These are phyloP conservation scores for Trametes elegans DNA, from an alignment of 768 basidiomycete species.

Conservation along the genomic window DNA sequence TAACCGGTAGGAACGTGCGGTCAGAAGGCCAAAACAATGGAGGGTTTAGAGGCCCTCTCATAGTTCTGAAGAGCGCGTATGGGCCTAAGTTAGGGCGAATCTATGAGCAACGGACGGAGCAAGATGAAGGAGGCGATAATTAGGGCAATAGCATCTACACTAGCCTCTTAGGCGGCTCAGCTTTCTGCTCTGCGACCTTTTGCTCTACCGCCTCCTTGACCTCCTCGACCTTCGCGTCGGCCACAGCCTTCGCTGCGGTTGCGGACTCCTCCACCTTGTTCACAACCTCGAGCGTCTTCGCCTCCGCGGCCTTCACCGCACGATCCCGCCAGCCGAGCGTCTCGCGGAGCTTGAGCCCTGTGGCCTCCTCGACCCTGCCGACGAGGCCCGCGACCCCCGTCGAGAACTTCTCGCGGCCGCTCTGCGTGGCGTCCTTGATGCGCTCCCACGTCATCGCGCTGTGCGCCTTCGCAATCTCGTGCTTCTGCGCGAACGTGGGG, in stretches of 20 bases:
- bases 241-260: background rate
- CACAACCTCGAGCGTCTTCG: constrained; percentile 14
- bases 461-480: constrained; percentile 62
- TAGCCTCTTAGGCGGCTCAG: constrained; percentile 2
- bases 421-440: constrained; percentile 48
- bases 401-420: constrained; percentile 44
- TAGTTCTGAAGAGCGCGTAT: too few species aligned
- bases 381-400: constrained; percentile 42
- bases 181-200: constrained; percentile 4
- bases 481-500: constrained; percentile 67
- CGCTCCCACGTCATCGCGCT: constrained; percentile 56
- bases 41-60: too few species aligned
- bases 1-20: too few species aligned
- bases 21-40: too few species aligned
- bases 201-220: constrained; percentile 11
- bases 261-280: constrained; percentile 2
- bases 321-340: constrained; percentile 34
- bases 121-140: background rate
- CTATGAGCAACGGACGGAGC: background rate
- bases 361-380: constrained; percentile 58
- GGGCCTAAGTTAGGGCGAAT: too few species aligned
- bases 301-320: background rate
- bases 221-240: constrained; percentile 16
- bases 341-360: constrained; percentile 72
- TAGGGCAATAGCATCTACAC: background rate